phyloP scores from a whole-genome alignment of 306 rosid genomes.

The Dalbergia cultrata region DNA sequence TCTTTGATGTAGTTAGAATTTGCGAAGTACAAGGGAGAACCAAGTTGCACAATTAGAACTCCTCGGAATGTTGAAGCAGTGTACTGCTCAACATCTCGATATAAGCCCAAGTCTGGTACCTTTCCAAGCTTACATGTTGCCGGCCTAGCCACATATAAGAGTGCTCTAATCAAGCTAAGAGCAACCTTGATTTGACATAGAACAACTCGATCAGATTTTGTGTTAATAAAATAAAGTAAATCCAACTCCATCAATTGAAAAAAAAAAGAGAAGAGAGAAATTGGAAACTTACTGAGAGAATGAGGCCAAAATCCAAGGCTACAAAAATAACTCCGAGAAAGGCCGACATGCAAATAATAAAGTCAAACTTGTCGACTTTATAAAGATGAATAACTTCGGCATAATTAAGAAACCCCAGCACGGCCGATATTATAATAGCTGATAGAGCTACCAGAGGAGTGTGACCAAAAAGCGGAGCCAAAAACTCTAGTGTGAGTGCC shows the following conservation, averaged over 20 bases:
- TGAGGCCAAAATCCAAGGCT: conserved; percentile 78
- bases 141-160: conserved; percentile 87
- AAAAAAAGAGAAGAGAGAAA: not conserved
- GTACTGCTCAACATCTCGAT: conserved; percentile 78
- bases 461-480: conserved; percentile 82
- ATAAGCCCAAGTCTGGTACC: conserved; percentile 55
- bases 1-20: conserved; percentile 73
- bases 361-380: conserved; percentile 87
- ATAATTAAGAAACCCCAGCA: conserved; percentile 75
- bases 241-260: not conserved
- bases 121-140: conserved; percentile 80
- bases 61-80: conserved; percentile 59
- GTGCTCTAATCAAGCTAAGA: conserved; percentile 73
- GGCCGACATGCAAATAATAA: conserved; percentile 72
- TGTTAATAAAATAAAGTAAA: not conserved
- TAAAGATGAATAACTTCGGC: conserved; percentile 57
- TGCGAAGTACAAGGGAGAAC: conserved; percentile 90
- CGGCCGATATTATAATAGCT: conserved; percentile 80
- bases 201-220: not conserved
- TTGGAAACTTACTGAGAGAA: conserved; percentile 67
- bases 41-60: conserved; percentile 69
- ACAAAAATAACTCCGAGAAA: conserved; percentile 64
- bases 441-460: conserved; percentile 89
- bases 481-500: conserved; percentile 63
- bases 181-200: conserved; percentile 58